Evolutionary conservation across 2,329 filamentous ascomycete genomes (phyloP), one percentile per base, ranked within the genome.

Genomic region (Magnaporthiopsis incrustans): DNA sequence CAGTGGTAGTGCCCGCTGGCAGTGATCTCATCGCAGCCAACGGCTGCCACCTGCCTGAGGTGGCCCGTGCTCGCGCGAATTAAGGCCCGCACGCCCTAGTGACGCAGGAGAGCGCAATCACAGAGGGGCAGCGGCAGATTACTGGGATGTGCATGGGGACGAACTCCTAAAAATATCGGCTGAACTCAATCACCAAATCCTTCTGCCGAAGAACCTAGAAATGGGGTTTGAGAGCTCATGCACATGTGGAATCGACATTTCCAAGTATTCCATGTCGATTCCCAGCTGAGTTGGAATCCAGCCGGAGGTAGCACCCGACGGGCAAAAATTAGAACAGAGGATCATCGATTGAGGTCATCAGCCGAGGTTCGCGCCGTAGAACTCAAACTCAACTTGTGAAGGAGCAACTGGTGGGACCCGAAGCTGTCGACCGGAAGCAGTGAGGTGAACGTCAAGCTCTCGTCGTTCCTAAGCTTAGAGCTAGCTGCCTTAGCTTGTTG

Each of bases 161-260:
- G 12, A 25, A 22, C 10, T 38, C 58, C 58, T 38, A 60, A 60
- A 60, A 60, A 60, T 60, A 60, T 38, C 58, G 22, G 57, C 57
- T 58, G 26, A 53, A 25, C 44, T 25, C n/a, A 4, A 44, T 44
- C 10, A 53, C 22, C 22, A 53, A 25, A 25, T 53, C 44, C 44
- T 53, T 25, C 18, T 11, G 44, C 22, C 44, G 18, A 22, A 22
- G 14, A 25, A 15, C 3, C 15, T 18, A 50, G 11, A 25, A 53
- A 53, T 25, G 22, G 44, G 44, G 22, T 25, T 25, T 5, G 4
- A 8, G 5, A 8, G 15, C 8, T 14, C 22, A 53, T 53, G 44
- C 44, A 53, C n/a, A 11, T 15, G 35, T 38, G 35, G 8, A 53
- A 53, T 53, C 44, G 44, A 25, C 18, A 25, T 53, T 53, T 53